These are phyloP conservation scores for Kalanchoe fedtschenkoi DNA, from an alignment of 164 flowering plant species.

Conservation along the genomic window DNA sequence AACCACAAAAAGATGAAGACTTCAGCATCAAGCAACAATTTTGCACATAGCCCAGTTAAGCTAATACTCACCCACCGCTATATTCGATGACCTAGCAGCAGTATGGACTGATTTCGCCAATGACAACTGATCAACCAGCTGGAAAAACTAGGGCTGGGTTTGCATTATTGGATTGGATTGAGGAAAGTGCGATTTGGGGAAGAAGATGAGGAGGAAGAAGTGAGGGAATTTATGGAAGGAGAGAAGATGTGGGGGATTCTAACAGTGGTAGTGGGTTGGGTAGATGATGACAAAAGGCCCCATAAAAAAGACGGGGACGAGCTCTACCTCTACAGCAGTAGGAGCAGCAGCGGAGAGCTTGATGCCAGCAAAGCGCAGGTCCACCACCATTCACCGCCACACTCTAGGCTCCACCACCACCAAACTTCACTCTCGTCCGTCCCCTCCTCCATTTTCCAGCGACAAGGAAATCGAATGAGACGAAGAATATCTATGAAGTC, in stretches of 20 bases:
- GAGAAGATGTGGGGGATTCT: too few relatives aligned
- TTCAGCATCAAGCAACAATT: neutral
- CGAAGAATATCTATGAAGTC: too few relatives aligned
- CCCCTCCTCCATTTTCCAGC: too few relatives aligned
- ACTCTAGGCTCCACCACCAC: too few relatives aligned
- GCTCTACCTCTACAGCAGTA: too few relatives aligned
- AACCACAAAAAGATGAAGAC: neutral
- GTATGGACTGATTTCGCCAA: neutral
- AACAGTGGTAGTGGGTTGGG: neutral
- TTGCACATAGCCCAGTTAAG: neutral
- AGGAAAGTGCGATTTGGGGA: neutral
- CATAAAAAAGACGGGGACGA: neutral
- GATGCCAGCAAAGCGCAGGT: too few relatives aligned
- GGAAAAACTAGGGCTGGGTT: too few relatives aligned
- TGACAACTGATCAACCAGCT: neutral
- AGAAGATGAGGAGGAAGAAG: neutral
- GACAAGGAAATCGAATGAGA: too few relatives aligned
- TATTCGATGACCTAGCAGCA: neutral
- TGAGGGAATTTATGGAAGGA: neutral
- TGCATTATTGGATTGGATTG: neutral
- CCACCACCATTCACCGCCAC: too few relatives aligned
- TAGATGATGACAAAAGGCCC: conserved; percentile 4
- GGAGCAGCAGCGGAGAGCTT: too few relatives aligned
- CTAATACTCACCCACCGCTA: neutral
- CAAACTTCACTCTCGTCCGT: too few relatives aligned